These are phyloP conservation scores for Pinus albicaulis DNA, from an alignment of 75 land plant species.

Conservation along the genomic window DNA sequence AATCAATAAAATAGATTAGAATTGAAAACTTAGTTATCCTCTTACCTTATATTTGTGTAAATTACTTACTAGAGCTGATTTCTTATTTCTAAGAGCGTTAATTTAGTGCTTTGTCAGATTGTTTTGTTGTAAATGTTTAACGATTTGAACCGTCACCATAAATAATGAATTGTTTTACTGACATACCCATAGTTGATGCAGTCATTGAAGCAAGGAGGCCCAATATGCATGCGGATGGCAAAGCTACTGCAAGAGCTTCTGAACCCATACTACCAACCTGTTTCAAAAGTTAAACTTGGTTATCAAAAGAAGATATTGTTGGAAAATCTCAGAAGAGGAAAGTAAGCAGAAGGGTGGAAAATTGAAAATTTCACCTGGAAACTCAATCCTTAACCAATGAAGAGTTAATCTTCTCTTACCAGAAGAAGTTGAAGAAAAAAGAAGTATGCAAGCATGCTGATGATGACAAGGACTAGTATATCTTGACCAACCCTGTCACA, in stretches of 20 bases:
- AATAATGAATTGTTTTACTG: background rate
- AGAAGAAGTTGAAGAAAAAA: constrained; percentile 73
- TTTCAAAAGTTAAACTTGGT: background rate
- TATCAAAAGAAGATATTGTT: background rate
- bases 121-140: background rate
- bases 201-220: constrained; percentile 63
- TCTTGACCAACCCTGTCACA: constrained; percentile 57
- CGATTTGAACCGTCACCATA: background rate
- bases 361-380: background rate
- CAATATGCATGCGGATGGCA: constrained; percentile 64
- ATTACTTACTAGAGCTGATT: background rate
- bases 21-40: background rate
- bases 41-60: background rate
- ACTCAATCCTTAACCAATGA: background rate
- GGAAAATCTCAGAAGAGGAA: background rate
- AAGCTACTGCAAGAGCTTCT: constrained; percentile 58
- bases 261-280: constrained; percentile 59
- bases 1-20: constrained; percentile 1
- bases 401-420: constrained; percentile 21
- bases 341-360: background rate
- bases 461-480: constrained; percentile 57
- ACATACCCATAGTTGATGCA: constrained; percentile 59
- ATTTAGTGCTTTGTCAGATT: background rate
- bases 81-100: background rate
- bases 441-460: constrained; percentile 72